phyloP scores from a whole-genome alignment of 2,329 filamentous ascomycete genomes.

The Arachnopeziza araneosa region DNA sequence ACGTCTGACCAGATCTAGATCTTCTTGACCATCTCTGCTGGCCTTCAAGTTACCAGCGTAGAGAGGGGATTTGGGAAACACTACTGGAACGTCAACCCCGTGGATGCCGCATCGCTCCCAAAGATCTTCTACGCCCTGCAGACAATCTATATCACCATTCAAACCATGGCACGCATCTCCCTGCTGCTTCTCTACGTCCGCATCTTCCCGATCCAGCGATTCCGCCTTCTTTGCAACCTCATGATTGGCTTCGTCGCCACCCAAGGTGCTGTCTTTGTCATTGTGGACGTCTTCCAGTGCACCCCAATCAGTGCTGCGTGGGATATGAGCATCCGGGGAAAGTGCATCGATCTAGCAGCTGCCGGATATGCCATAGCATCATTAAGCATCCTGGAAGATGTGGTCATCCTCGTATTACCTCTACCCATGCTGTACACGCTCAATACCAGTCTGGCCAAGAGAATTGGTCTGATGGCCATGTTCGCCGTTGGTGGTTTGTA shows the following conservation, averaged over 20 bases:
- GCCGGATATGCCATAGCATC: conserved; percentile 61
- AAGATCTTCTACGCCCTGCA: conserved; percentile 2
- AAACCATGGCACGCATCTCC: conserved; percentile 3
- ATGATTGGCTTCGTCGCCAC: neutral
- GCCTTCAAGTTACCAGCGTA: neutral
- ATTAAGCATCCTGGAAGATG: conserved; percentile 61
- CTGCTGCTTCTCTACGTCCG: conserved; percentile 13
- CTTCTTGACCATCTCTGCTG: neutral
- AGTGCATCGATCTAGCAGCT: conserved; percentile 56
- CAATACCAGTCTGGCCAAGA: conserved; percentile 54
- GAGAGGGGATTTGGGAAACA: conserved; percentile 11
- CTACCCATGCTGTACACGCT: conserved; percentile 59
- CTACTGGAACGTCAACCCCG: conserved; percentile 8
- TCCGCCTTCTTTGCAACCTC: neutral
- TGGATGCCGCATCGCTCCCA: neutral
- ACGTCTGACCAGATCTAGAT: neutral
- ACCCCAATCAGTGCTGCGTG: conserved; percentile 9
- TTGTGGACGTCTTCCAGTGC: conserved; percentile 10
- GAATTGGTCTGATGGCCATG: conserved; percentile 59
- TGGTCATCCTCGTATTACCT: conserved; percentile 58
- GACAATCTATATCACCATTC: conserved; percentile 3
- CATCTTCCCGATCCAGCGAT: conserved; percentile 5
- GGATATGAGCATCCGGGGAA: conserved; percentile 10
- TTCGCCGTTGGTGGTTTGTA: conserved; percentile 63
- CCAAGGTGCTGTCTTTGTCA: conserved; percentile 2